Conservation (phyloP, 176 grass and related monocot genomes). For the Oryza brachyantha region DNA sequence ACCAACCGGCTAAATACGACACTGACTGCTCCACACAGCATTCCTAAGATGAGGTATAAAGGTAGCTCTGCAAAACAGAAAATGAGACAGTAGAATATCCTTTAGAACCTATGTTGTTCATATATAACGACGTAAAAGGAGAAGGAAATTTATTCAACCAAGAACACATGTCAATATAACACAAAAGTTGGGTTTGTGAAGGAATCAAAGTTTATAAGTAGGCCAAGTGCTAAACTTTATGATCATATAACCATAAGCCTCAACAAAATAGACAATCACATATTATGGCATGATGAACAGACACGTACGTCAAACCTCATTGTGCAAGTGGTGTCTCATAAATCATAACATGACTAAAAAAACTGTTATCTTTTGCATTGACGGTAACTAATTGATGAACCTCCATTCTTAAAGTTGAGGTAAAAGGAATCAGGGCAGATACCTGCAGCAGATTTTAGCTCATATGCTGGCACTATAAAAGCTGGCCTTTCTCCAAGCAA, state of each 20-base stretch:
- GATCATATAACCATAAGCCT: neutral
- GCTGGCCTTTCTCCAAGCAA: constrained; percentile 92
- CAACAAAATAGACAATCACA: neutral
- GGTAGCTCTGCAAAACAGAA: constrained; percentile 69
- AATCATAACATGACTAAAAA: neutral
- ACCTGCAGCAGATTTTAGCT: constrained; percentile 97
- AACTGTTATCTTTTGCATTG: neutral
- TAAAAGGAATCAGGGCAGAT: constrained; percentile 45
- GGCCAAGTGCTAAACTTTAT: neutral
- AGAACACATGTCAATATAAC: constrained; percentile 3
- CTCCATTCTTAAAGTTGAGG: constrained; percentile 11
- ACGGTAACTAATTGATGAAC: neutral
- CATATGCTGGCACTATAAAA: constrained; percentile 87
- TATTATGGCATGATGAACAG: constrained; percentile 14
- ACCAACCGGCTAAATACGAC: constrained; percentile 76
- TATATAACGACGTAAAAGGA: neutral
- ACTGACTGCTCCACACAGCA: constrained; percentile 89
- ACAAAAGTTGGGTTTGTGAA: neutral
- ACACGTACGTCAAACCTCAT: neutral
- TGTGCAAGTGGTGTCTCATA: neutral
- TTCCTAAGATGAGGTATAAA: constrained; percentile 89
- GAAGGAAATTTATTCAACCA: neutral
- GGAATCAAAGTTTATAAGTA: neutral
- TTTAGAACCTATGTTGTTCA: constrained; percentile 10
- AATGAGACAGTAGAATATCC: neutral